Percentiles rank a stretch among this genome's conserved stretches.
These are phyloP conservation scores for Pseudopithomyces maydicus DNA, from an alignment of 2,329 filamentous ascomycete species.

Conservation along the genomic window DNA sequence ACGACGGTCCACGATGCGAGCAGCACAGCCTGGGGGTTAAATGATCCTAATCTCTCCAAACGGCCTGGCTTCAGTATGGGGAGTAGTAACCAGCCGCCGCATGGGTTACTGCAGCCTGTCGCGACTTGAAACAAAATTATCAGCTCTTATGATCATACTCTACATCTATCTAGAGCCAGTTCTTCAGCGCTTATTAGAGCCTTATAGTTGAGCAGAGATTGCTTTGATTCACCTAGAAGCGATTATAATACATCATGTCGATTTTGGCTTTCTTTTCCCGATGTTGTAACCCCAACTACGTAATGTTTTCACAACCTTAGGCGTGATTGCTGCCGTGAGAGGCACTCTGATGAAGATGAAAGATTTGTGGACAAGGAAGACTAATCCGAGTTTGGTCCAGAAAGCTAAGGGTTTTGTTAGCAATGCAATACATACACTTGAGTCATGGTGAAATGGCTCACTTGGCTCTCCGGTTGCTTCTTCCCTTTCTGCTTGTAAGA, in stretches of 20 bases:
- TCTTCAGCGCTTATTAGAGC: background rate
- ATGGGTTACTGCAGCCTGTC: background rate
- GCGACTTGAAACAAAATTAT: background rate
- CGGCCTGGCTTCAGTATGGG: conserved; percentile 7
- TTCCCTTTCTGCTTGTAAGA: conserved; percentile 36
- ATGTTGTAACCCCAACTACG: conserved; percentile 91
- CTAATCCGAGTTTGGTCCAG: conserved; percentile 83
- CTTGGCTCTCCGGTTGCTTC: conserved; percentile 18
- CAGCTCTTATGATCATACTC: background rate
- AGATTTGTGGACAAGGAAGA: conserved; percentile 94
- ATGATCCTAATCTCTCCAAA: conserved; percentile 6
- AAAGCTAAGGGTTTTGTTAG: conserved; percentile 60
- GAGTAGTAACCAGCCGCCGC: conserved; percentile 5
- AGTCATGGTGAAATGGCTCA: conserved; percentile 60
- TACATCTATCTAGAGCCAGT: background rate
- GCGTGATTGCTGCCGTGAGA: conserved; percentile 81
- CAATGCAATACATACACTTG: conserved; percentile 54
- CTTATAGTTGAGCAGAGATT: background rate
- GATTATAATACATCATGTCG: background rate
- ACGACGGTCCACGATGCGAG: conserved; percentile 59
- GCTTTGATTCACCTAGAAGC: background rate
- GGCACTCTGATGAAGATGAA: conserved; percentile 92
- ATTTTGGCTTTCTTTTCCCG: conserved; percentile 66
- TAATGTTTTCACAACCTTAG: conserved; percentile 84
- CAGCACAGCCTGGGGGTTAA: conserved; percentile 29